phyloP scores from a whole-genome alignment of 768 basidiomycete genomes.

The Nevesoporus exiguus region DNA sequence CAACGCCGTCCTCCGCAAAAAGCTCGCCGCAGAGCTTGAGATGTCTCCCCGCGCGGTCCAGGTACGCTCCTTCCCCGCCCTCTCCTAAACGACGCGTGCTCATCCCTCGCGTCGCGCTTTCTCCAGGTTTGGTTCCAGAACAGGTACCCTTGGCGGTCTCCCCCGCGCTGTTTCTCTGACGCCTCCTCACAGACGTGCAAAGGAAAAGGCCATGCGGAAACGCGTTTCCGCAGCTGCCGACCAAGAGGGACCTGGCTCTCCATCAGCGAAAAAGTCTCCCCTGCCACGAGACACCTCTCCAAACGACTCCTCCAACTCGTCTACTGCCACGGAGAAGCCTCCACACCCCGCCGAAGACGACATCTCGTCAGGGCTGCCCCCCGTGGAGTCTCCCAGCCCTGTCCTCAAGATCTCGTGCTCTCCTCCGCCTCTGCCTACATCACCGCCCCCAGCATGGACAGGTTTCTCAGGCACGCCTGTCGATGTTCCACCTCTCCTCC shows the following conservation, averaged over 20 bases:
- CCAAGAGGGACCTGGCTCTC: slow-evolving; percentile 9
- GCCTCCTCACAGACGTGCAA: slow-evolving; percentile 59
- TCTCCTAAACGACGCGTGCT: slow-evolving; percentile 16
- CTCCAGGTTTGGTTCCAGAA: slow-evolving; percentile 90
- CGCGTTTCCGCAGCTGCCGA: slow-evolving; percentile 36
- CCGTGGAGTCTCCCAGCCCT: slow-evolving; percentile 11
- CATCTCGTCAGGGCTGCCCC: slow-evolving; percentile 1
- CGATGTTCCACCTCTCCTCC: slow-evolving; percentile 25
- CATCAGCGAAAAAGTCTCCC: slow-evolving; percentile 11
- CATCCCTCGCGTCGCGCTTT: slow-evolving; percentile 16
- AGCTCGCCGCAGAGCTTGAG: slow-evolving; percentile 75
- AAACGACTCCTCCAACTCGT: slow-evolving; percentile 29
- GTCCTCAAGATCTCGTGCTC: slow-evolving; percentile 24
- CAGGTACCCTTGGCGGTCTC: slow-evolving; percentile 42
- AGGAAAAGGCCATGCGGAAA: slow-evolving; percentile 69
- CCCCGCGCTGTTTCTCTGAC: slow-evolving; percentile 12
- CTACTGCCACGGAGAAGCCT: slow-evolving; percentile 42
- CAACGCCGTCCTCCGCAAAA: slow-evolving; percentile 73
- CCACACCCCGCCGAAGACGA: slow-evolving; percentile 21
- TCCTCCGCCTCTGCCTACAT: slow-evolving; percentile 12
- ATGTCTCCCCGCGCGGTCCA: slow-evolving; percentile 97
- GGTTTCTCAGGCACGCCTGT: slow-evolving; percentile 33
- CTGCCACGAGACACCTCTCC: slow-evolving; percentile 25
- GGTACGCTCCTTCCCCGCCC: slow-evolving; percentile 44
- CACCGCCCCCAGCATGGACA: slow-evolving; percentile 26